Conservation (phyloP, 805 yeast genomes). For the Candida chilensis region DNA sequence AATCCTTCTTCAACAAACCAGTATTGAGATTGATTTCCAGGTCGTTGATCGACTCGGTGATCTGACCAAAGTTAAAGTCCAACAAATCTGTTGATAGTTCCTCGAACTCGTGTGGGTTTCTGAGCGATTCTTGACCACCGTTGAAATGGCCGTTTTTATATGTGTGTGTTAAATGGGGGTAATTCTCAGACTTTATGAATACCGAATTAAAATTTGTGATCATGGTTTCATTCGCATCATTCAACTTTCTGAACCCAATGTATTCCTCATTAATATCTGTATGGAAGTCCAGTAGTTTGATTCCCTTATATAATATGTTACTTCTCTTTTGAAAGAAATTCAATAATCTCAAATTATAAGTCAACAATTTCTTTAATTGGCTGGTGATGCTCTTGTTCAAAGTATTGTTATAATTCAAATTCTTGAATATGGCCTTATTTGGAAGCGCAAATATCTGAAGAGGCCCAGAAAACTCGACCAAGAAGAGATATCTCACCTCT, state of each 20-base stretch:
- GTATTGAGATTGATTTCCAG: no score
- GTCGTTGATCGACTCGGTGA: no score
- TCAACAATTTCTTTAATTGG: conserved; percentile 4
- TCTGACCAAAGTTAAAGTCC: no score
- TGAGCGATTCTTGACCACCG: no score
- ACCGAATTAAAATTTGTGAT: conserved; percentile 9
- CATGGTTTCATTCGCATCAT: conserved; percentile 11
- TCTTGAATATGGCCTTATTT: conserved; percentile 1
- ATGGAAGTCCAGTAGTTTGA: conserved; percentile 9
- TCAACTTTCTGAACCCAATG: conserved; percentile 4
- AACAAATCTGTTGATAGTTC: no score
- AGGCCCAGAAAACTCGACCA: conserved; percentile 14
- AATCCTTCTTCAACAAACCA: conserved; percentile 2
- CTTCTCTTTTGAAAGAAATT: conserved; percentile 12
- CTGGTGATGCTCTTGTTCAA: background rate
- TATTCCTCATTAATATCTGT: conserved; percentile 4
- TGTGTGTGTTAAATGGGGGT: conserved; percentile 10
- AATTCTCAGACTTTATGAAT: conserved; percentile 7
- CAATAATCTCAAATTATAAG: conserved; percentile 9
- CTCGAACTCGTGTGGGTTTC: no score
- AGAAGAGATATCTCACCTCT: conserved; percentile 9
- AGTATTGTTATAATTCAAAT: background rate
- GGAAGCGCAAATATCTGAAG: conserved; percentile 7
- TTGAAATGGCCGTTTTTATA: no score
- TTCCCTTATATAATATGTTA: conserved; percentile 8